phyloP scores from a whole-genome alignment of 2,329 filamentous ascomycete genomes.

The Stylonectria norvegica region DNA sequence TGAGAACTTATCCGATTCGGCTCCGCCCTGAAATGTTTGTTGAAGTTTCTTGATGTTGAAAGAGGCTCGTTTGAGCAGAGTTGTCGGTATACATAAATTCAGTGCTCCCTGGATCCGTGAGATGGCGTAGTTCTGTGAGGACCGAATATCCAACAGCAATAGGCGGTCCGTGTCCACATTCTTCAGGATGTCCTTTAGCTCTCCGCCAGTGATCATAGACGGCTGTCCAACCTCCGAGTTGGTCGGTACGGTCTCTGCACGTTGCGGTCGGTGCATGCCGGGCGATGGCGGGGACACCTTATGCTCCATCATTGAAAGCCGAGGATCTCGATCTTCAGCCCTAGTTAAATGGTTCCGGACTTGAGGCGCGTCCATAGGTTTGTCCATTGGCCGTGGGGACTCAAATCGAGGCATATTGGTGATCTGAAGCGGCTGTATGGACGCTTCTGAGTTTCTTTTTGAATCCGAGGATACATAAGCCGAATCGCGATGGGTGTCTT shows the following conservation, averaged over 20 bases:
- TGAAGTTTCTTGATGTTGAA: constrained; percentile 86
- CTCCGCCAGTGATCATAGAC: constrained; percentile 50
- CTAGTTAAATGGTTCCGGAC: constrained; percentile 36
- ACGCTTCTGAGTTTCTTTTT: constrained; percentile 50
- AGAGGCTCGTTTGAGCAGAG: constrained; percentile 82
- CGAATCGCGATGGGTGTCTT: constrained; percentile 48
- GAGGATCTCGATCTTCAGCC: constrained; percentile 50
- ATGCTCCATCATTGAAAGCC: constrained; percentile 52
- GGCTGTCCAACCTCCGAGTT: constrained; percentile 45
- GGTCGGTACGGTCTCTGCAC: constrained; percentile 52
- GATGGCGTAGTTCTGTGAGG: constrained; percentile 75
- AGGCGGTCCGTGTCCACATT: constrained; percentile 40
- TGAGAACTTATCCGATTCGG: constrained; percentile 69
- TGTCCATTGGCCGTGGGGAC: constrained; percentile 33
- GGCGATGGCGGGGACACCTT: constrained; percentile 39
- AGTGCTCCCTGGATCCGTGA: constrained; percentile 76
- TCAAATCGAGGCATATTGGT: constrained; percentile 44
- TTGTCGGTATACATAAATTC: constrained; percentile 93
- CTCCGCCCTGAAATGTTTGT: constrained; percentile 74
- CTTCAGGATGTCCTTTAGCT: constrained; percentile 56
- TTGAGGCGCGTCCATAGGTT: constrained; percentile 10
- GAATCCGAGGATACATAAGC: constrained; percentile 54
- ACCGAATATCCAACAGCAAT: constrained; percentile 80
- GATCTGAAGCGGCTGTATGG: constrained; percentile 40
- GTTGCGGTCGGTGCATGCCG: constrained; percentile 22